Evolutionary conservation across 2,329 filamentous ascomycete species (phyloP).

Genomic region (Trichophyton verrucosum): DNA sequence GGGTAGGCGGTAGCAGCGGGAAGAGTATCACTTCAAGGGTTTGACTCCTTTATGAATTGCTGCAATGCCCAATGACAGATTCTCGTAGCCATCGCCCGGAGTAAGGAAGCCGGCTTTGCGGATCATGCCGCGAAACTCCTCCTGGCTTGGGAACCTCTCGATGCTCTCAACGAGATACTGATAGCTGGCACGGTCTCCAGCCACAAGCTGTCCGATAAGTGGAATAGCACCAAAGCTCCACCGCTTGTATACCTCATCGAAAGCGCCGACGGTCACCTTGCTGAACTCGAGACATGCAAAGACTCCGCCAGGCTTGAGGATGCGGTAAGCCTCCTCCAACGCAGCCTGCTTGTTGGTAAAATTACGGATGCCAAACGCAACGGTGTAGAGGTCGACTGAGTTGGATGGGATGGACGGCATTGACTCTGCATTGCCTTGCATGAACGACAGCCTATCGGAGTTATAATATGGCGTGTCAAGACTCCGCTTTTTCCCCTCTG

Average conservation of each 20-base stretch:
- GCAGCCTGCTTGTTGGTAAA: slow-evolving; percentile 85
- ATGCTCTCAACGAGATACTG: slow-evolving; percentile 99
- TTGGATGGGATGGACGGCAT: slow-evolving; percentile 52
- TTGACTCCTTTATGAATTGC: slow-evolving; percentile 97
- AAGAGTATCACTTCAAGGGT: slow-evolving; percentile 31
- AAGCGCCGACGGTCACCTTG: slow-evolving; percentile 63
- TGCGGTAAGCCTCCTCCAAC: slow-evolving; percentile 68
- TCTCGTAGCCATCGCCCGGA: slow-evolving; percentile 72
- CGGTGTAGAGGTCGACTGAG: slow-evolving; percentile 89
- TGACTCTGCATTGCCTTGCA: slow-evolving; percentile 81
- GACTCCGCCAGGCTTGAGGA: slow-evolving; percentile 85
- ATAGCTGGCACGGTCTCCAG: slow-evolving; percentile 87
- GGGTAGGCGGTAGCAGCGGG: background rate
- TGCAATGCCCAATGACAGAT: slow-evolving; percentile 83
- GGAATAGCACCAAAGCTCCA: slow-evolving; percentile 96
- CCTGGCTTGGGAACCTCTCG: slow-evolving; percentile 78
- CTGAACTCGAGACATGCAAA: slow-evolving; percentile 96
- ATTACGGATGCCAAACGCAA: slow-evolving; percentile 94
- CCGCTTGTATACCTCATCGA: slow-evolving; percentile 80
- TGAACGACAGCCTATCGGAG: slow-evolving; percentile 50
- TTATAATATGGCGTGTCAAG: slow-evolving; percentile 48
- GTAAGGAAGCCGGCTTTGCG: slow-evolving; percentile 66
- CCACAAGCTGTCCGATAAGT: slow-evolving; percentile 86
- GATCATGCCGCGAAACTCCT: slow-evolving; percentile 56
- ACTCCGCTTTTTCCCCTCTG: slow-evolving; percentile 71